Conservation (phyloP, 495 filamentous ascomycete genomes). For the Cercophora newfieldiana region DNA sequence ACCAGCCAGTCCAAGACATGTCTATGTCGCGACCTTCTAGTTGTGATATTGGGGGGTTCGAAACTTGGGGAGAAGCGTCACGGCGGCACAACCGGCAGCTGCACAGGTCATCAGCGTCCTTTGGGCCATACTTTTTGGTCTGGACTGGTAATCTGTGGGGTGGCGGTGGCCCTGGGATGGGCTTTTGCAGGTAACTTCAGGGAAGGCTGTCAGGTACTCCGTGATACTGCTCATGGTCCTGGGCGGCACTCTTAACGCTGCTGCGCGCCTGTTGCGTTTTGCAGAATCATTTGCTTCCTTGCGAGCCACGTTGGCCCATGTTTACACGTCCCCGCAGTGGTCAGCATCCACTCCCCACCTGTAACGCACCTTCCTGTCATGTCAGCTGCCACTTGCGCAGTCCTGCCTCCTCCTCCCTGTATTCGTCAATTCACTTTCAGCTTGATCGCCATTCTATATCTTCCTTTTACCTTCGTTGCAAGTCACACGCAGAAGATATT, state of each 20-base stretch:
- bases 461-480: too few species aligned
- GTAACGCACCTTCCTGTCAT: too few species aligned
- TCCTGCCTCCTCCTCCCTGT: too few species aligned
- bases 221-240: conserved; percentile 6
- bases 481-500: too few species aligned
- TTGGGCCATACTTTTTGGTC: conserved; percentile 3
- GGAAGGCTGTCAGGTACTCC: background rate
- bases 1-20: conserved; percentile 64
- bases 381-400: too few species aligned
- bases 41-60: background rate
- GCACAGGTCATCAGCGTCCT: conserved; percentile 50
- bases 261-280: conserved; percentile 7
- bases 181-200: background rate
- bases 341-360: conserved; percentile 2
- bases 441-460: too few species aligned
- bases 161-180: conserved; percentile 1
- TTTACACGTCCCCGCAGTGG: conserved; percentile 7
- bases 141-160: conserved; percentile 4
- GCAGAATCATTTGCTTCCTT: conserved; percentile 9
- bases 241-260: conserved; percentile 7
- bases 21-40: conserved; percentile 1
- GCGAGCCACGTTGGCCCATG: conserved; percentile 6
- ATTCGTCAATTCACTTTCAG: too few species aligned
- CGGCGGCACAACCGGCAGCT: conserved; percentile 3
- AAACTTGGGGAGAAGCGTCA: conserved; percentile 1